Evolutionary conservation across 805 yeast genomes (phyloP).

Genomic region (Metschnikowia picachoensis): DNA sequence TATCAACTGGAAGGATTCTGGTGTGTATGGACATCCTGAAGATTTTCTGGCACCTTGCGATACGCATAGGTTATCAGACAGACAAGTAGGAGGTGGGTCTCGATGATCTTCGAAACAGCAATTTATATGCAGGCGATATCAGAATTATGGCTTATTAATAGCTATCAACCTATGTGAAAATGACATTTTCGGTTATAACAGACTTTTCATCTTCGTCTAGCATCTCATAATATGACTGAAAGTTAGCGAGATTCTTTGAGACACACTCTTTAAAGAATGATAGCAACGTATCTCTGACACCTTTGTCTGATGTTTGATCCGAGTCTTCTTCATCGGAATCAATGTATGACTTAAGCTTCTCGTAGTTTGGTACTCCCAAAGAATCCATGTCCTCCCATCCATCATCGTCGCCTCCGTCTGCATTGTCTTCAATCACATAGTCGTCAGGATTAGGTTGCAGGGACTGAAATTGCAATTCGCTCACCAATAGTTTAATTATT

Average conservation of each 20-base stretch:
- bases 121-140: no score
- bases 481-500: constrained; percentile 64
- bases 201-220: constrained; percentile 53
- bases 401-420: constrained; percentile 37
- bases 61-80: neutral
- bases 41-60: constrained; percentile 1
- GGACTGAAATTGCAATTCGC: constrained; percentile 66
- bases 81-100: neutral
- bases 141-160: no score
- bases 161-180: constrained; percentile 22
- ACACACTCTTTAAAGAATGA: constrained; percentile 58
- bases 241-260: constrained; percentile 44
- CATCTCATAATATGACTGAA: constrained; percentile 46
- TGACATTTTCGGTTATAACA: constrained; percentile 46
- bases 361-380: constrained; percentile 58
- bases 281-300: constrained; percentile 39
- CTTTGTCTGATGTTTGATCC: constrained; percentile 28
- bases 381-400: constrained; percentile 78
- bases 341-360: constrained; percentile 56
- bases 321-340: constrained; percentile 38
- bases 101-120: neutral
- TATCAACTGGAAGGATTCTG: constrained; percentile 51
- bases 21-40: constrained; percentile 21
- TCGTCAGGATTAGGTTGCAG: constrained; percentile 45
- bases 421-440: constrained; percentile 25